Evolutionary conservation across 176 grass and related monocot species (phyloP), one percentile per base, ranked within the genome.

Genomic region (Otatea glauca): DNA sequence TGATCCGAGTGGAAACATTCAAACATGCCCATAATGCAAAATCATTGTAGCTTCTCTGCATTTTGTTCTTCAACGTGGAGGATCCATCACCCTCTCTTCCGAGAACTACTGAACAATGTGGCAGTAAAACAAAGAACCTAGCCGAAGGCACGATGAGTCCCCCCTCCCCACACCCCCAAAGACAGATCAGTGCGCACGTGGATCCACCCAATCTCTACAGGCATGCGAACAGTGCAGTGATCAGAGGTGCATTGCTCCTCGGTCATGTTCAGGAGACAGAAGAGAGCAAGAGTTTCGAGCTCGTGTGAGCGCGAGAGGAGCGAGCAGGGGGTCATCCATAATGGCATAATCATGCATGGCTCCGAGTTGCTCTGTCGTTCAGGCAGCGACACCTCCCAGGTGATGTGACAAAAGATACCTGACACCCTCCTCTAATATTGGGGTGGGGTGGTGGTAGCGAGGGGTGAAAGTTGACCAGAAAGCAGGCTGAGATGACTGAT

Each of bases 341-440:
- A 61, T 65, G 55, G 63, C 65, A 50, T 43, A 32, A 64, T 72
- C 82, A 53, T 37, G 83, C 64, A 50, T 14, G 58, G 18, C 27
- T 70, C 65, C 51, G 17, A 37, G 83, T 68, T 37, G 51, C 59
- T 5, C 9, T 21, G 10, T 24, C 18, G 4, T 9, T 43, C 38
- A 4, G 20, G 78, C 39, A 37, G 88, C 78, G 83, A 83, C 72
- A 81, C 16, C 65, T 82, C 72, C 65, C 47, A 87, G 84, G 74
- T 79, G 89, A 90, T 83, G 89, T 87, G 84, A 90, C 89, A 17
- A 83, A 83, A 87, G 80, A 90, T 90, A 44, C 84, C 84, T 83
- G 84, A 87, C 79, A 62, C 14, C 35, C 17, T 6, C 56, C 27
- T 21, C 78, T 44, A 44, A 2, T 62, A 58, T 13, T 25, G 15